These are phyloP conservation scores for Aschersonia sp. DNA, from an alignment of 2,329 filamentous ascomycete species.

Conservation along the genomic window DNA sequence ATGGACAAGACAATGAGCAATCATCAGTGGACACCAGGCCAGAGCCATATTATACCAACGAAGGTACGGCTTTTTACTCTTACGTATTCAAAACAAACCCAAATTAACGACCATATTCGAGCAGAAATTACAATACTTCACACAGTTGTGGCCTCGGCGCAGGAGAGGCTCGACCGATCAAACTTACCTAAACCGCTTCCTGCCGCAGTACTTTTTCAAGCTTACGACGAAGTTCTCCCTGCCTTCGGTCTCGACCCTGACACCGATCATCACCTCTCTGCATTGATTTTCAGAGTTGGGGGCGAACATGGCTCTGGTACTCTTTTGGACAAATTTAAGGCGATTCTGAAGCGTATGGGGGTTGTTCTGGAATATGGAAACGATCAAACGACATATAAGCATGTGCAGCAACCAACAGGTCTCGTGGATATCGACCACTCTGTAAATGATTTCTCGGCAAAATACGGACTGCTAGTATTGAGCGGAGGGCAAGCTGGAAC, in stretches of 20 bases:
- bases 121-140: conserved; percentile 68
- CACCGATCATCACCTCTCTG: conserved; percentile 60
- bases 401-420: background rate
- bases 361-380: conserved; percentile 53
- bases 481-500: no score
- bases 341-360: conserved; percentile 52
- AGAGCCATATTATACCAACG: conserved; percentile 41
- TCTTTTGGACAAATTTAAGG: conserved; percentile 56
- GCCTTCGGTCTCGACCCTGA: conserved; percentile 57
- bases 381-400: conserved; percentile 8
- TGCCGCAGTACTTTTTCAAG: conserved; percentile 65
- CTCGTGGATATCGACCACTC: background rate
- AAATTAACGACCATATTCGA: background rate
- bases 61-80: conserved; percentile 27
- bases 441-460: no score
- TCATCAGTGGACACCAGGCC: conserved; percentile 1
- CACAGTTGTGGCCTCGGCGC: conserved; percentile 59
- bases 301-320: conserved; percentile 41
- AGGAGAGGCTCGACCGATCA: conserved; percentile 43
- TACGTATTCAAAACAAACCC: background rate
- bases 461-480: no score
- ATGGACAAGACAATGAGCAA: background rate
- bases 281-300: conserved; percentile 68
- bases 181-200: conserved; percentile 50
- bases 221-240: conserved; percentile 65